phyloP scores from a whole-genome alignment of 345 rosid species.

The Erodium maritimum region DNA sequence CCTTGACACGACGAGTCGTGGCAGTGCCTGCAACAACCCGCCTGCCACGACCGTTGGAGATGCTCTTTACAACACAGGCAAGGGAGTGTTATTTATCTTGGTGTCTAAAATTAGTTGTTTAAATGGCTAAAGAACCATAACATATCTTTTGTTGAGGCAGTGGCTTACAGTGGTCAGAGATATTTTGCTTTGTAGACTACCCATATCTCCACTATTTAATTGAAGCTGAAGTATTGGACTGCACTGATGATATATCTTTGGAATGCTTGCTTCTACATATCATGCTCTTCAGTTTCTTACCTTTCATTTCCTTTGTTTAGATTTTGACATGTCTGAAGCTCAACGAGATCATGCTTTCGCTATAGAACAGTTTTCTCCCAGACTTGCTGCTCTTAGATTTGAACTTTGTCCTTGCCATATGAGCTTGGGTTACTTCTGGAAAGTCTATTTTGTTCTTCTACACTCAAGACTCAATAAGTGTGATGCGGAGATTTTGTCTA shows the following conservation, averaged over 20 bases:
- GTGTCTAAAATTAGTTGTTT: not conserved
- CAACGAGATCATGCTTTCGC: conserved; percentile 74
- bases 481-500: conserved; percentile 69
- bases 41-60: too few species aligned
- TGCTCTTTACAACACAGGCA: not conserved
- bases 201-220: not conserved
- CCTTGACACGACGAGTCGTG: too few species aligned
- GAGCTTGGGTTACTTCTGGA: conserved; percentile 90
- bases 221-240: not conserved
- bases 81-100: not conserved
- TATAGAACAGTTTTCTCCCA: conserved; percentile 57
- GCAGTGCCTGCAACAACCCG: too few species aligned
- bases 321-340: conserved; percentile 65
- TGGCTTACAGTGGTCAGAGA: not conserved
- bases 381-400: conserved; percentile 69
- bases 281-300: not conserved
- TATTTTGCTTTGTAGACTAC: not conserved
- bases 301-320: conserved; percentile 24
- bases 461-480: conserved; percentile 74
- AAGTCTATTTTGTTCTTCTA: conserved; percentile 85
- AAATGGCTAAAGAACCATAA: not conserved
- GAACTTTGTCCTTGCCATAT: conserved; percentile 87
- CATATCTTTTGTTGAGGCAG: not conserved
- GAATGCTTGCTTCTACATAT: not conserved
- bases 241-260: not conserved